A percentile compares a stretch with the other conserved stretches of the same genome.
phyloP scores from a whole-genome alignment of 2,329 filamentous ascomycete species.

The Hymenoscyphus repandus region DNA sequence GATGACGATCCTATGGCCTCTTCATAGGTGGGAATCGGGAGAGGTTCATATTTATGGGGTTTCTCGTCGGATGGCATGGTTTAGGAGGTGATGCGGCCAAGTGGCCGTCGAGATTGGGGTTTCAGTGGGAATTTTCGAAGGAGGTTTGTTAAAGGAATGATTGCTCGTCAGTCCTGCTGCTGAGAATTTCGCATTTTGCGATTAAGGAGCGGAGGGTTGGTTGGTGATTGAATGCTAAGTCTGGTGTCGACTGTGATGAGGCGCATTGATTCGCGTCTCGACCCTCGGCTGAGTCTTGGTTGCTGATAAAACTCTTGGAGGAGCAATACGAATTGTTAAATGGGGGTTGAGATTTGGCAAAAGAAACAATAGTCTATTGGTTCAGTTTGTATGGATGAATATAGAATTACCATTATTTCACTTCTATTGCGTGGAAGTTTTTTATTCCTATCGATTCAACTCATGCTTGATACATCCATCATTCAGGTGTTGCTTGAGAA shows the following conservation, averaged over 20 bases:
- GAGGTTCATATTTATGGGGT: conserved; percentile 45
- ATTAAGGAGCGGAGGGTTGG: conserved; percentile 15
- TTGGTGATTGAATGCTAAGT: conserved; percentile 8
- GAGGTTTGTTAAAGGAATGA: neutral
- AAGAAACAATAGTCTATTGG: neutral
- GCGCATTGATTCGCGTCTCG: conserved; percentile 15
- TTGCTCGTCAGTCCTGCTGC: conserved; percentile 26
- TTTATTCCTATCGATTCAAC: too few relatives aligned
- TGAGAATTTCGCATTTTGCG: conserved; percentile 18
- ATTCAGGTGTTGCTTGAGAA: neutral
- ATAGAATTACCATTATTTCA: too few relatives aligned
- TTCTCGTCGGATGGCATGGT: conserved; percentile 45
- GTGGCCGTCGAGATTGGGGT: neutral
- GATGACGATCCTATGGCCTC: conserved; percentile 65
- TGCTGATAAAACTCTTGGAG: conserved; percentile 16
- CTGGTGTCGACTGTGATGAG: conserved; percentile 3
- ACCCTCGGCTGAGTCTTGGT: conserved; percentile 17
- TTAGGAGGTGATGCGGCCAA: conserved; percentile 8
- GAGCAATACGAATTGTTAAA: neutral
- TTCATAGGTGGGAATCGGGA: conserved; percentile 73
- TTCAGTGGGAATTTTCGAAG: neutral
- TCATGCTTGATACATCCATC: too few relatives aligned
- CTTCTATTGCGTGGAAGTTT: too few relatives aligned
- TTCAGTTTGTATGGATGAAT: neutral
- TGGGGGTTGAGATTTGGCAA: neutral